phyloP scores from a whole-genome alignment of 2,329 filamentous ascomycete genomes.

The Ilyonectria destructans region DNA sequence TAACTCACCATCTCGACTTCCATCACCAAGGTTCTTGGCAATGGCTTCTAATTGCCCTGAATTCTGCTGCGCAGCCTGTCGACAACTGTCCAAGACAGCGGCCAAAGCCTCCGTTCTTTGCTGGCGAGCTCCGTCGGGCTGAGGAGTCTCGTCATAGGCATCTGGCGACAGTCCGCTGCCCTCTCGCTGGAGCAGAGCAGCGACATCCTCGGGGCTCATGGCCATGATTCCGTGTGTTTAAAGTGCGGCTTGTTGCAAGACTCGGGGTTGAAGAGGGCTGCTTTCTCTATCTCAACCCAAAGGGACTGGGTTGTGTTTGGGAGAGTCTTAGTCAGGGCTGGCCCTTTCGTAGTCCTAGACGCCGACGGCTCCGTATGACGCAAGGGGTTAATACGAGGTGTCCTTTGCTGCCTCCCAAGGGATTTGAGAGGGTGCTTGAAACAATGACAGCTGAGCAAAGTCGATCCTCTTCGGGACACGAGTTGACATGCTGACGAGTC shows the following conservation, averaged over 20 bases:
- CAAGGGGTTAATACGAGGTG: background rate
- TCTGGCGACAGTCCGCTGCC: conserved; percentile 50
- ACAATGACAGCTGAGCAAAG: conserved; percentile 7
- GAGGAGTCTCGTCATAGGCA: conserved; percentile 48
- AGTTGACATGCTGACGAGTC: conserved; percentile 8
- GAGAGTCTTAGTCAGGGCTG: conserved; percentile 29
- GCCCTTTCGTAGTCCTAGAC: conserved; percentile 17
- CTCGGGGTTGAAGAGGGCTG: no score
- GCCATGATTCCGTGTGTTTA: conserved; percentile 28
- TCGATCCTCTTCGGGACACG: conserved; percentile 9
- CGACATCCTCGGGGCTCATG: conserved; percentile 58
- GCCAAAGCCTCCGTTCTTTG: conserved; percentile 54
- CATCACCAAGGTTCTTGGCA: conserved; percentile 69
- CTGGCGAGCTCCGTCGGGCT: conserved; percentile 42
- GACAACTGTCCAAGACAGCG: conserved; percentile 58
- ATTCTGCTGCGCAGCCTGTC: conserved; percentile 59
- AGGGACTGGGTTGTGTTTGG: background rate
- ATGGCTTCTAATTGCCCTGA: conserved; percentile 62
- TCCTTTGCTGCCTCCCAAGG: conserved; percentile 4
- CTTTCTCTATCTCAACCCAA: background rate
- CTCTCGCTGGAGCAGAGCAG: conserved; percentile 54
- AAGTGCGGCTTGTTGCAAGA: background rate
- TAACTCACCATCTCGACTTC: conserved; percentile 69
- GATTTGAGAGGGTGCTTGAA: background rate
- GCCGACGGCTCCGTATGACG: conserved; percentile 2